Evolutionary conservation across 2,329 filamentous ascomycete genomes (phyloP), one percentile per base, ranked within the genome.

Genomic region (Dichotomopilus funicola): DNA sequence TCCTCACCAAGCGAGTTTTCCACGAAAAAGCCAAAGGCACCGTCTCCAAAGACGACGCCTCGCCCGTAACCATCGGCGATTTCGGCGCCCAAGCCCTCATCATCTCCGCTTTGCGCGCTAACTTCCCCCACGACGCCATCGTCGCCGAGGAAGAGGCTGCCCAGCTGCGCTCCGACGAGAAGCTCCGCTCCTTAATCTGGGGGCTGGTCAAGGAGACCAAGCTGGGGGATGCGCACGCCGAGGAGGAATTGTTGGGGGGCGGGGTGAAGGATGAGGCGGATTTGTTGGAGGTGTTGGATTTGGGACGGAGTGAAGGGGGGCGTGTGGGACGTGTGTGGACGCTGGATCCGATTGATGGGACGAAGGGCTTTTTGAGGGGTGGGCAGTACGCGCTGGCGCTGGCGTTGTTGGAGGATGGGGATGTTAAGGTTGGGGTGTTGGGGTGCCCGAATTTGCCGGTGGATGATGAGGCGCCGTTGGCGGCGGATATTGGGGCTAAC

Each of bases 381-480:
- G 95, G 91, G 41, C 94, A 99, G 75, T 99, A 99, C 70, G 95
- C 94, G 54, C 91, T 99, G 53, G 96, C 92, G 69, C 81, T 99
- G 5, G 94, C 83, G 38, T 78, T 99, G 65, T 87, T 99, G 75
- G 88, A 95, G 34, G 91, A 97, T 67, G 94, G 92, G 52, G 84
- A 95, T 64, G 91, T 97, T 65, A 90, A 91, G 70, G 89, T 96
- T 59, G 94, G 94, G 63, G 94, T 96, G 46, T 82, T 99, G 55
- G 95, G 90, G 60, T 96, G 92, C 73, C 94, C 94, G 33, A 99
- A 99, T 74, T 83, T 99, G 36, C 92, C 92, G 12, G 78, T 96
- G 54, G 88, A 95, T 68, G 89, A 97, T 70, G 75, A 83, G 13
- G 83, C 81, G 41, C 79, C 83, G 10, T 74, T 95, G 58, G 83